Base-by-base conservation (phyloP, 169 alveolate genomes). In the Plasmodium vivax region DNA sequence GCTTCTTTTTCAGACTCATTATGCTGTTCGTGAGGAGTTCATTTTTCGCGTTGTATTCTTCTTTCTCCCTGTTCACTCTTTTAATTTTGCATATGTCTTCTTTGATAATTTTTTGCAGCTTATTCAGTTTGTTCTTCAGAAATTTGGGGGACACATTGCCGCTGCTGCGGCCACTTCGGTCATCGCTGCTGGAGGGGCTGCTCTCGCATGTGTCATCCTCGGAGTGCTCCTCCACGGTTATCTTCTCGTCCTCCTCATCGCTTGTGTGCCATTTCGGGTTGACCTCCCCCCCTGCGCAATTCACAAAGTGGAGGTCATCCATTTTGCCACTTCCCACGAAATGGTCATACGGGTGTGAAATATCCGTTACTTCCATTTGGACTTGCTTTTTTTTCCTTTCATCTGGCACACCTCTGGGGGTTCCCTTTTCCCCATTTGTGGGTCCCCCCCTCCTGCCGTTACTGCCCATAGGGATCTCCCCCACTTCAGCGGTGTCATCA, bases 31-130 rank as follows among this genome's bases (percentile, higher is more conserved):
- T 68, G 36, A 85, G 58, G 7, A 85, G 47, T 47, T 85, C 93
- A 74, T 85, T 85, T 85, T 68, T 85, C 16, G 93, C 80, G 43
- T 85, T 85, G 62, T 85, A 85, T 51, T 85, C 85, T 62, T 85
- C 84, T 34, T 85, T 85, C 41, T 85, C 93, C 43, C 41, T 85
- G 43, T 85, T 85, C 38, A 85, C 93, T 51, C 27, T 43, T 51
- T 74, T 74, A 51, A 85, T 54, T 85, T 85, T 85, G 9, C 85
- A 45, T 16, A 85, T 73, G 58, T 85, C 85, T 27, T 85, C 85
- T 8, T 85, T 85, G 56, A 85, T 85, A 45, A 85, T 85, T 85
- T 85, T 85, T 47, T 85, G 85, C 79, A 85, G 34, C n/a, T 74
- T 85, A 27, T 72, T 47, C 19, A 85, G 43, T 85, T 85, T 85